Percentiles rank a stretch among this genome's conserved stretches.
phyloP scores from a whole-genome alignment of 176 grass and related monocot species.

The Eleusine indica region DNA sequence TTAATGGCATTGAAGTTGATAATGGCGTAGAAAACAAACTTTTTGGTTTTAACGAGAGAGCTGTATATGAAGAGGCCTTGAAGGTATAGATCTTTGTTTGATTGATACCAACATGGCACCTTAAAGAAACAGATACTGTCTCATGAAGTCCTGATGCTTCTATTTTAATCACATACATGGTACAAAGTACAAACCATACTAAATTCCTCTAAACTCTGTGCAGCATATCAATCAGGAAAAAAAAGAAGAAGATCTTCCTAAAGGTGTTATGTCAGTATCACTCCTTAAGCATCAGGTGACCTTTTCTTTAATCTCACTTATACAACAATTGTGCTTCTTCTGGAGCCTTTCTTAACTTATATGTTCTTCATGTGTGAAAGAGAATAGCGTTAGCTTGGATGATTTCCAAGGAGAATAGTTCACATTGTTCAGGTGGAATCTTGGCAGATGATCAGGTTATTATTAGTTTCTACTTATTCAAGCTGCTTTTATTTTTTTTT shows the following conservation, averaged over 20 bases:
- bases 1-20: constrained; percentile 24
- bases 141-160: no score
- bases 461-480: constrained; percentile 40
- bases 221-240: constrained; percentile 79
- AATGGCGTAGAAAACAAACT: constrained; percentile 49
- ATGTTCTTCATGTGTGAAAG: constrained; percentile 57
- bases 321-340: constrained; percentile 32
- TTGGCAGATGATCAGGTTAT: constrained; percentile 98
- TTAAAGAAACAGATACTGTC: neutral
- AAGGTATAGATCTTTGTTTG: constrained; percentile 59
- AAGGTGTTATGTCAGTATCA: constrained; percentile 75
- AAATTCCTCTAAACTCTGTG: constrained; percentile 1
- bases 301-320: constrained; percentile 3
- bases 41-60: constrained; percentile 61
- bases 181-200: neutral
- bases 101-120: constrained; percentile 10
- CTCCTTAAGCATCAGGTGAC: constrained; percentile 94
- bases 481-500: constrained; percentile 25
- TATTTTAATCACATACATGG: no score
- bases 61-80: constrained; percentile 88
- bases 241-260: constrained; percentile 61
- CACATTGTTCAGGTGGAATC: constrained; percentile 87
- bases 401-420: constrained; percentile 83
- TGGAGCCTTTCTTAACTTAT: constrained; percentile 8
- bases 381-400: constrained; percentile 97